Conservation (phyloP, 108 stramenopile species). For the Skeletonema menzelii region DNA sequence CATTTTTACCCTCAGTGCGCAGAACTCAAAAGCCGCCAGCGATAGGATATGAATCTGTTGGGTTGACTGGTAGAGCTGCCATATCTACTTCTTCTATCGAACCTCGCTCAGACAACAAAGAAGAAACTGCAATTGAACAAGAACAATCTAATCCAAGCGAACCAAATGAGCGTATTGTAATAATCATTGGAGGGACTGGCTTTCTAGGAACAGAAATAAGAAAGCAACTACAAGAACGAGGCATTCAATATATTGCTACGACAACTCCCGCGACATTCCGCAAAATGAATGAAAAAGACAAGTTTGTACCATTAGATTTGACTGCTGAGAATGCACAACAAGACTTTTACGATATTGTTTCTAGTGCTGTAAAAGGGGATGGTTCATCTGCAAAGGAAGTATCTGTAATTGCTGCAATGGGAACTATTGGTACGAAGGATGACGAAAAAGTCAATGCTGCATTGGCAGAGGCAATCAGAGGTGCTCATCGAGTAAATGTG, state of each 20-base stretch:
- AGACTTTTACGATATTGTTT: background rate
- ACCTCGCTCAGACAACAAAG: background rate
- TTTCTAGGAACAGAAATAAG: background rate
- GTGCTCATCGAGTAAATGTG: background rate
- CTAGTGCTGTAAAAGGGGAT: background rate
- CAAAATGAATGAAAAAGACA: background rate
- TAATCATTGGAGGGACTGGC: background rate
- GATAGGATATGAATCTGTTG: background rate
- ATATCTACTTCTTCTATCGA: background rate
- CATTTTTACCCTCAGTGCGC: background rate
- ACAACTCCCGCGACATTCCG: background rate
- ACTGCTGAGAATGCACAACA: background rate
- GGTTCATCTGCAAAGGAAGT: background rate
- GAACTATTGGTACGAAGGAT: background rate
- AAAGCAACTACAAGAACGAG: background rate
- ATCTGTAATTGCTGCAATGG: constrained; percentile 4
- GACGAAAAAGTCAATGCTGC: constrained; percentile 6
- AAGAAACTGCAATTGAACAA: background rate
- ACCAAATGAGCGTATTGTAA: background rate
- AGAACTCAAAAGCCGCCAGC: background rate
- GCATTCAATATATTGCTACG: background rate
- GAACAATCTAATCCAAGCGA: background rate
- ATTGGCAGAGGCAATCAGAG: background rate
- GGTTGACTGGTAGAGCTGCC: background rate
- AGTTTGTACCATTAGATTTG: background rate